Conservation (phyloP, 2,329 filamentous ascomycete genomes). For the Talaromyces albobiverticillius region DNA sequence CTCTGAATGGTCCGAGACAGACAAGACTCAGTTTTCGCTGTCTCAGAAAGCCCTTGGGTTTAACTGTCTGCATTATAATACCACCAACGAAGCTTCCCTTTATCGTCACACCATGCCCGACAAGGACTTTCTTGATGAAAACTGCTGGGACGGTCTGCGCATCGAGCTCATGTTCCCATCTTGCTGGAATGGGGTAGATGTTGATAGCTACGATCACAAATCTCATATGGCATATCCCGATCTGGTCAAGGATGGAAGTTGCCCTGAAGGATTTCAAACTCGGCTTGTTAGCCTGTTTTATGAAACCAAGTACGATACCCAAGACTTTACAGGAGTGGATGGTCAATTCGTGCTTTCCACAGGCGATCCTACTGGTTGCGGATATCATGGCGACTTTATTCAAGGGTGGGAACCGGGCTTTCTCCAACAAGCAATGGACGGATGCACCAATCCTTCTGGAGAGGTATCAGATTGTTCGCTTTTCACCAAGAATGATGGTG, state of each 20-base stretch:
- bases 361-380: conserved; percentile 72
- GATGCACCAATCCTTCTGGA: conserved; percentile 71
- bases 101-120: conserved; percentile 78
- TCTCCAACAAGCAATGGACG: conserved; percentile 68
- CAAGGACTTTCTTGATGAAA: conserved; percentile 73
- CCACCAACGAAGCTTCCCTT: conserved; percentile 66
- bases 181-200: conserved; percentile 76
- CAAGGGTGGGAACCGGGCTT: conserved; percentile 70
- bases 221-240: conserved; percentile 75
- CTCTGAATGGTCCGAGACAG: conserved; percentile 64
- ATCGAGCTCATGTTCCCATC: conserved; percentile 85
- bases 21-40: conserved; percentile 68
- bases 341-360: conserved; percentile 75
- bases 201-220: conserved; percentile 53
- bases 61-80: conserved; percentile 86
- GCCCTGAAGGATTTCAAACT: conserved; percentile 65
- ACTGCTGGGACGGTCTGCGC: conserved; percentile 78
- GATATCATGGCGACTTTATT: conserved; percentile 77
- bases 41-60: conserved; percentile 82
- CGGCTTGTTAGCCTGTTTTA: conserved; percentile 75
- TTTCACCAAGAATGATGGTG: conserved; percentile 59
- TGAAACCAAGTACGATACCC: conserved; percentile 80
- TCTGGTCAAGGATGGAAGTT: conserved; percentile 71
- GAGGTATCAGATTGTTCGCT: conserved; percentile 69
- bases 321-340: conserved; percentile 58